A percentile compares a stretch with the other conserved stretches of the same genome.
Evolutionary conservation across 371 early-diverging fungal genomes (phyloP).

Genomic region (Mortierella sp.): DNA sequence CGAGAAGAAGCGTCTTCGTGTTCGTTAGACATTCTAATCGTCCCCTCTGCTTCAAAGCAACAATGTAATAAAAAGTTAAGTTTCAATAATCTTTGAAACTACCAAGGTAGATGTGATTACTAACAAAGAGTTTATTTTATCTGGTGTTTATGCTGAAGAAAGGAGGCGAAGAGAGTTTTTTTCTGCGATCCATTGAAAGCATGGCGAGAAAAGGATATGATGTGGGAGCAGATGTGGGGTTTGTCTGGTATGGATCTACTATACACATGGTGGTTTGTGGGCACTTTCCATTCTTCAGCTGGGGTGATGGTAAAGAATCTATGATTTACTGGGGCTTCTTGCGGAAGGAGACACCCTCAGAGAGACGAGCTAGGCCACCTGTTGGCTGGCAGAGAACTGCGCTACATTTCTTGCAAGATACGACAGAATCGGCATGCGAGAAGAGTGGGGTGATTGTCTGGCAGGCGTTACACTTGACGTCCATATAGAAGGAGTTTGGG

Average conservation of each 20-base stretch:
- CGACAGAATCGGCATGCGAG: conserved; percentile 99
- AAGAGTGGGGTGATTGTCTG: conserved; percentile 97
- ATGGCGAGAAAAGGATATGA: conserved; percentile 7
- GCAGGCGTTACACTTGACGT: conserved; percentile 99
- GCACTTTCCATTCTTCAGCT: neutral
- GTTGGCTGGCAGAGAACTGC: conserved; percentile 99
- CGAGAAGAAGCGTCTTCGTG: conserved; percentile 46
- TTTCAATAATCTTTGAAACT: too few relatives aligned
- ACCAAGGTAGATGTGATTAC: too few relatives aligned
- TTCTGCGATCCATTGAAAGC: neutral
- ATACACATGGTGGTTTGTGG: neutral
- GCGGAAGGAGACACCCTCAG: conserved; percentile 74
- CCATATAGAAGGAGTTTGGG: conserved; percentile 99
- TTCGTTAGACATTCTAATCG: neutral
- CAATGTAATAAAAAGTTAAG: neutral
- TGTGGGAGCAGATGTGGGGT: conserved; percentile 10
- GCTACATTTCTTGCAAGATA: conserved; percentile 95
- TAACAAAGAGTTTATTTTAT: neutral
- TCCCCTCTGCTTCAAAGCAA: neutral
- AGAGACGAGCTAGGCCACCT: conserved; percentile 98
- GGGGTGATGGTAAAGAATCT: neutral
- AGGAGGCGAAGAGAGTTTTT: neutral
- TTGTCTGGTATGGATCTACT: conserved; percentile 10
- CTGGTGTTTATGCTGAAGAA: neutral
- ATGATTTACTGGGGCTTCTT: conserved; percentile 38